phyloP scores from a whole-genome alignment of 2,329 filamentous ascomycete species.

The Aspergillus fumigatus region DNA sequence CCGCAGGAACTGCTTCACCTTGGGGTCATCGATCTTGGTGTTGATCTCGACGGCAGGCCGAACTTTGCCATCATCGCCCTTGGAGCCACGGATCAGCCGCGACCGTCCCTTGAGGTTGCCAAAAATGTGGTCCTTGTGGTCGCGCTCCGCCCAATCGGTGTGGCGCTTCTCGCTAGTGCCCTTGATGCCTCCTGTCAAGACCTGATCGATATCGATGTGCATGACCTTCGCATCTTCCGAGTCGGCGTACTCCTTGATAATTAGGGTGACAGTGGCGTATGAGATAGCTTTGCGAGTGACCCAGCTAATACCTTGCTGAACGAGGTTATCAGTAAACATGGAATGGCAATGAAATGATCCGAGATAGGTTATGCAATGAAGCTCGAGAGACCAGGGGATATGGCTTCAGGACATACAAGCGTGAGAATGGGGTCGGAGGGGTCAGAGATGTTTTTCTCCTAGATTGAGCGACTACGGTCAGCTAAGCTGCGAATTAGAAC shows the following conservation, averaged over 20 bases:
- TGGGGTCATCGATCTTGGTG: slow-evolving; percentile 38
- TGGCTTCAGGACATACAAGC: slow-evolving; percentile 42
- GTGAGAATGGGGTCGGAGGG: slow-evolving; percentile 63
- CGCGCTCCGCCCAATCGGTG: slow-evolving; percentile 56
- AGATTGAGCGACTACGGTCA: slow-evolving; percentile 1
- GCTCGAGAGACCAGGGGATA: slow-evolving; percentile 1
- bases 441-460: slow-evolving; percentile 75
- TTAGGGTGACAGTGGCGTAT: slow-evolving; percentile 64
- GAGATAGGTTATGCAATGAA: background rate
- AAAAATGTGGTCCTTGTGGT: slow-evolving; percentile 75
- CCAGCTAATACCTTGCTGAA: slow-evolving; percentile 64
- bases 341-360: too few relatives aligned
- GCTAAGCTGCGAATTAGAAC: background rate
- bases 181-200: slow-evolving; percentile 64
- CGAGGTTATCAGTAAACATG: slow-evolving; percentile 6
- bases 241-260: slow-evolving; percentile 53
- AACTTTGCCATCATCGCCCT: slow-evolving; percentile 35
- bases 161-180: slow-evolving; percentile 58
- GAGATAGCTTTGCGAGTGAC: slow-evolving; percentile 67
- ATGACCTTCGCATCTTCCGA: slow-evolving; percentile 40
- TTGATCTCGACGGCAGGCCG: slow-evolving; percentile 32
- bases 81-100: slow-evolving; percentile 42
- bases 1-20: slow-evolving; percentile 34
- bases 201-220: slow-evolving; percentile 70
- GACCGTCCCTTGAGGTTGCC: slow-evolving; percentile 63